Percentiles rank a stretch among this genome's conserved stretches.
Conservation (phyloP, 73 alveolate genomes). For the Tetrahymena elliotti region DNA sequence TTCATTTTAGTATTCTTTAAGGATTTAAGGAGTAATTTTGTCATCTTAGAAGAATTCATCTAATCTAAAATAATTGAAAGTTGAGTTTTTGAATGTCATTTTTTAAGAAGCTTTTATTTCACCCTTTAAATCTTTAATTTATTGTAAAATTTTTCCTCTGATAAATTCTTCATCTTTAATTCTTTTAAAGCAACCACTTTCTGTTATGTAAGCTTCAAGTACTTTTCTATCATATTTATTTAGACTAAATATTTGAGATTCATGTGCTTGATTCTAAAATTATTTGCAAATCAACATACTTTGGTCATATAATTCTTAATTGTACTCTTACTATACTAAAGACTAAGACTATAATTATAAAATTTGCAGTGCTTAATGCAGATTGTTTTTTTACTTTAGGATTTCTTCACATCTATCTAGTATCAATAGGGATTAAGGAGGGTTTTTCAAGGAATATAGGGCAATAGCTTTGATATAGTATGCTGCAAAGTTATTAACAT, state of each 20-base stretch:
- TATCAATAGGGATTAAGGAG: background rate
- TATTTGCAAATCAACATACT: background rate
- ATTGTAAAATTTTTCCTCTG: background rate
- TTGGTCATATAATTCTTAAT: background rate
- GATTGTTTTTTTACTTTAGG: background rate
- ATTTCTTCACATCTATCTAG: background rate
- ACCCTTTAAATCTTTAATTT: background rate
- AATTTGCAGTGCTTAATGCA: background rate
- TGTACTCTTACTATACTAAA: background rate
- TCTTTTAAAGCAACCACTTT: background rate
- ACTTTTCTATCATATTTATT: background rate
- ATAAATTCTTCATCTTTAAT: background rate
- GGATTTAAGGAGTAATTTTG: background rate
- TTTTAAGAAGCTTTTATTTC: background rate
- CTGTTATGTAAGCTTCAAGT: background rate
- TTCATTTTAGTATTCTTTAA: background rate
- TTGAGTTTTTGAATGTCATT: background rate
- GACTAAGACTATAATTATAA: background rate
- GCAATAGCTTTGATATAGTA: background rate
- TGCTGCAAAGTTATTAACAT: background rate
- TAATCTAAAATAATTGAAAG: background rate
- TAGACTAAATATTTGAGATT: background rate
- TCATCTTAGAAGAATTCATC: background rate
- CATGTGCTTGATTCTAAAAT: background rate
- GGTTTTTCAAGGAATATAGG: background rate